Evolutionary conservation across 139 green algal genomes (phyloP), one percentile per base, ranked within the genome.

Genomic region (Chlamydomonas eustigma): DNA sequence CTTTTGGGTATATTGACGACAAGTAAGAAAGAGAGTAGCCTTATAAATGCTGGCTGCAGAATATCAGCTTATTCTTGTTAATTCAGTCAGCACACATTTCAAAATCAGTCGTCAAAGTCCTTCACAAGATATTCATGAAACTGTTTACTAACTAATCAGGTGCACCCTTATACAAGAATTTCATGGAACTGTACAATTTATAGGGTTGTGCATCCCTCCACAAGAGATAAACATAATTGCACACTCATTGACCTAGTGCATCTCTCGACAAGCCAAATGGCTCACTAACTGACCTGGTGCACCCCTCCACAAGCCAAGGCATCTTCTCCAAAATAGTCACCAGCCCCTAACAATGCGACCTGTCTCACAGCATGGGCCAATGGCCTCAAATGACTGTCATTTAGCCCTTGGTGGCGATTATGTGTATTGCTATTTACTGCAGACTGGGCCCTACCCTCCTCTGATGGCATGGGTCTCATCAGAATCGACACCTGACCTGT

Each of bases 401-500:
- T n/a, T n/a, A n/a, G n/a, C n/a, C n/a, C n/a, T n/a, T n/a, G n/a
- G n/a, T n/a, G n/a, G n/a, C n/a, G n/a, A n/a, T n/a, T n/a, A n/a
- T n/a, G n/a, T n/a, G n/a, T n/a, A n/a, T n/a, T n/a, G n/a, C n/a
- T n/a, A n/a, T n/a, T n/a, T n/a, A n/a, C n/a, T n/a, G n/a, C n/a
- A n/a, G n/a, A n/a, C n/a, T n/a, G n/a, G n/a, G n/a, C n/a, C n/a
- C n/a, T n/a, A n/a, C n/a, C n/a, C n/a, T n/a, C n/a, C n/a, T n/a
- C n/a, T n/a, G n/a, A n/a, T n/a, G n/a, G n/a, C n/a, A n/a, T n/a
- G n/a, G n/a, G n/a, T n/a, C n/a, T n/a, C n/a, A n/a, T n/a, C n/a
- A n/a, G n/a, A n/a, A n/a, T n/a, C n/a, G n/a, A 6, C 18, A 70
- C 63, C 63, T 70, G 63, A 37, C 63, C 63, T 70, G 63, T 37